Percentiles rank a stretch among this genome's conserved stretches.
Conservation (phyloP, 805 yeast species). For the Candida nitratophila region DNA sequence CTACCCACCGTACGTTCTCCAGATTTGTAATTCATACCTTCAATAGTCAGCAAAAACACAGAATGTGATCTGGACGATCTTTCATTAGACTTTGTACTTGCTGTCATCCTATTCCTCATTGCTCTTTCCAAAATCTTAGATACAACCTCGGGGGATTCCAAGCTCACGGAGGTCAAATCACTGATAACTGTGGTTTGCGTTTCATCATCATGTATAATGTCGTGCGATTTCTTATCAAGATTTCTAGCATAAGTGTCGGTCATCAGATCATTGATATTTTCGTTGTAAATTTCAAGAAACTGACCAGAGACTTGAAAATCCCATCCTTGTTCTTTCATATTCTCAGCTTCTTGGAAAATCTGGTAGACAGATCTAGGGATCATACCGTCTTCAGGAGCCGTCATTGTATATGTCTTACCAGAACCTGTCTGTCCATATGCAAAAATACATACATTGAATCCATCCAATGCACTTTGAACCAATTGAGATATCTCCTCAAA, state of each 20-base stretch:
- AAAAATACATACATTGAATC: slow-evolving; percentile 86
- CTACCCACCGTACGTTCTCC: slow-evolving; percentile 48
- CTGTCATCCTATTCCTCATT: slow-evolving; percentile 59
- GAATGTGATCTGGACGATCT: slow-evolving; percentile 90
- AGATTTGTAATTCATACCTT: slow-evolving; percentile 45
- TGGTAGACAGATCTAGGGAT: slow-evolving; percentile 69
- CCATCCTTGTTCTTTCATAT: slow-evolving; percentile 54
- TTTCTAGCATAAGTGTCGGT: slow-evolving; percentile 16
- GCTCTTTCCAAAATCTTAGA: slow-evolving; percentile 46
- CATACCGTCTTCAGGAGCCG: slow-evolving; percentile 63
- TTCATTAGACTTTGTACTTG: slow-evolving; percentile 73
- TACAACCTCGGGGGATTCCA: slow-evolving; percentile 39
- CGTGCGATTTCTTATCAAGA: slow-evolving; percentile 36
- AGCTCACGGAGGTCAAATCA: slow-evolving; percentile 42
- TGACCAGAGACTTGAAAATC: slow-evolving; percentile 56
- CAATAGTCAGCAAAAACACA: slow-evolving; percentile 58
- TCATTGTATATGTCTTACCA: slow-evolving; percentile 92
- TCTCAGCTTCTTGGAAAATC: slow-evolving; percentile 52
- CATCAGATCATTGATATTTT: slow-evolving; percentile 65
- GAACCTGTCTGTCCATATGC: slow-evolving; percentile 98
- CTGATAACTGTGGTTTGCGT: slow-evolving; percentile 51
- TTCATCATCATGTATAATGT: slow-evolving; percentile 62
- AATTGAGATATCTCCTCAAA: slow-evolving; percentile 83
- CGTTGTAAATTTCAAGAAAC: slow-evolving; percentile 87
- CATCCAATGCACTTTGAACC: slow-evolving; percentile 81